Percentiles rank a stretch among this genome's conserved stretches.
Conservation (phyloP, 2,329 filamentous ascomycete genomes). For the Fusarium sacchari region DNA sequence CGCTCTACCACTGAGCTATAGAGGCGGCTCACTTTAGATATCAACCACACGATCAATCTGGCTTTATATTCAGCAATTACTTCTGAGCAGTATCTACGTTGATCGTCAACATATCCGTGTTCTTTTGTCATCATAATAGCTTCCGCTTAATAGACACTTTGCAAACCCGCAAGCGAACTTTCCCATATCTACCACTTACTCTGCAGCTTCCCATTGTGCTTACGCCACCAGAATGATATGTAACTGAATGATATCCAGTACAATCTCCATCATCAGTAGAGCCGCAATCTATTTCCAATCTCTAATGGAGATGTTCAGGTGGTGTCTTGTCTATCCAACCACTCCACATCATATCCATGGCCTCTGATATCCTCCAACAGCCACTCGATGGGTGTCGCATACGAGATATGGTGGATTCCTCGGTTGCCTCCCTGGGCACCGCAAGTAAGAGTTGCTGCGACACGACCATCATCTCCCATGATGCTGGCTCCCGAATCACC, state of each 20-base stretch:
- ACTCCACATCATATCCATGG: slow-evolving; percentile 2
- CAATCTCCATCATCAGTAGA: too few species aligned
- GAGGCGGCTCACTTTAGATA: background rate
- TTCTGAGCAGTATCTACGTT: background rate
- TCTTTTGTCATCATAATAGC: background rate
- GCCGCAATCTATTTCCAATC: too few species aligned
- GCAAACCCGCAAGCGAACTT: background rate
- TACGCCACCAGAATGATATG: background rate
- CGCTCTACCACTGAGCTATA: slow-evolving; percentile 30
- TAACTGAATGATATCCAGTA: too few species aligned
- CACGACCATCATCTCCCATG: background rate
- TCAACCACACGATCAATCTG: rapidly evolving
- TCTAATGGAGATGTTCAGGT: background rate
- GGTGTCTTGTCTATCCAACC: background rate
- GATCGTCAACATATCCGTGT: background rate
- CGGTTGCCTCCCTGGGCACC: rapidly evolving
- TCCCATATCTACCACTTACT: background rate
- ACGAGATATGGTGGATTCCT: background rate
- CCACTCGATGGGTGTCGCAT: slow-evolving; percentile 18
- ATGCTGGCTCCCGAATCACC: slow-evolving; percentile 10
- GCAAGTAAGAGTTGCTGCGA: background rate
- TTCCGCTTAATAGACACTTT: background rate
- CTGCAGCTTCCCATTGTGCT: too few species aligned
- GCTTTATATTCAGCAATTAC: rapidly evolving
- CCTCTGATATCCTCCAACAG: slow-evolving; percentile 6